These are phyloP conservation scores for Rhodotorula kratochvilovae DNA, from an alignment of 768 basidiomycete species.

Conservation along the genomic window DNA sequence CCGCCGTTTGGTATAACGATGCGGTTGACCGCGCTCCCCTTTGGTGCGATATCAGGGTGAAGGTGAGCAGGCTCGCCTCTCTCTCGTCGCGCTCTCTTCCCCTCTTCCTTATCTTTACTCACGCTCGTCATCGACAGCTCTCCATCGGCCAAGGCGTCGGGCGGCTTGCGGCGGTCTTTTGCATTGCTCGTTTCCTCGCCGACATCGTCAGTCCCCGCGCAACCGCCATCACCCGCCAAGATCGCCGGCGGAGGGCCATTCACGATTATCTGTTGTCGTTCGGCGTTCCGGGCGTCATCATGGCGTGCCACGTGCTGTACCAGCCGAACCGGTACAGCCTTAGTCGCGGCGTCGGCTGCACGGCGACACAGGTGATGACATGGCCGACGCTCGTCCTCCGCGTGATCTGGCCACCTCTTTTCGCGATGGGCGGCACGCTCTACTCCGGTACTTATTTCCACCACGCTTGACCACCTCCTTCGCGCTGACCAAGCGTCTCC, in stretches of 20 bases:
- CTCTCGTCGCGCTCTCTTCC: too few species aligned
- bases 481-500: too few species aligned
- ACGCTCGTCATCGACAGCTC: constrained; percentile 6
- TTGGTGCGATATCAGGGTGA: constrained; percentile 31
- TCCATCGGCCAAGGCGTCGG: constrained; percentile 16
- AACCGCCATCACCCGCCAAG: constrained; percentile 11
- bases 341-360: constrained; percentile 8
- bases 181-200: constrained; percentile 33
- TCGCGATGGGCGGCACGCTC: constrained; percentile 13
- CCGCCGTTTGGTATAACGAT: constrained; percentile 26
- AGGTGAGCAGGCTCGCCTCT: too few species aligned
- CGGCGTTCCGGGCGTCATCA: constrained; percentile 25
- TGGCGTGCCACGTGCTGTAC: constrained; percentile 24
- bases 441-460: constrained; percentile 17
- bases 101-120: not conserved
- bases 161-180: constrained; percentile 17
- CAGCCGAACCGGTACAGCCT: constrained; percentile 22
- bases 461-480: too few species aligned
- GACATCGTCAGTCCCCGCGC: constrained; percentile 29
- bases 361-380: not conserved
- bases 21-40: constrained; percentile 24
- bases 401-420: constrained; percentile 20
- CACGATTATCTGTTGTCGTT: constrained; percentile 27
- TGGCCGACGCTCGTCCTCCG: constrained; percentile 24
- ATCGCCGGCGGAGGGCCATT: constrained; percentile 6